phyloP scores from a whole-genome alignment of 768 basidiomycete species.

The Basidioascus undulatus region DNA sequence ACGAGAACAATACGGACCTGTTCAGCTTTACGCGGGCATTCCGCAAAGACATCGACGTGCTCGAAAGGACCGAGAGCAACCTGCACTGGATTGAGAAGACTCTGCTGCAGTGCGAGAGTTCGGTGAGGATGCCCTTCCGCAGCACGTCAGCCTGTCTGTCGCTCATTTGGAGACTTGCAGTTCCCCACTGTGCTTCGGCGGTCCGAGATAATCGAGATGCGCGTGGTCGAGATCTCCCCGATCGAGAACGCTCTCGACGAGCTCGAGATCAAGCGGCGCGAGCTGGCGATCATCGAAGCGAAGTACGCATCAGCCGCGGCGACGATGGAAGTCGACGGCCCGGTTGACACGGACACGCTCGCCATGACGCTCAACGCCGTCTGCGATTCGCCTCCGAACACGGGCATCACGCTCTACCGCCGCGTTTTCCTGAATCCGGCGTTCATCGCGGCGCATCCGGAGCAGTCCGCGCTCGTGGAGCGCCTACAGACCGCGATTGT shows the following conservation, averaged over 20 bases:
- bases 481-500: constrained; percentile 51
- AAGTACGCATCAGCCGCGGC: constrained; percentile 59
- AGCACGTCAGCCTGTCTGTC: too few relatives aligned
- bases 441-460: constrained; percentile 42
- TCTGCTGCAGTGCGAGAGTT: constrained; percentile 21
- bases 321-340: constrained; percentile 18
- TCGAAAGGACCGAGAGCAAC: too few relatives aligned
- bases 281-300: constrained; percentile 38
- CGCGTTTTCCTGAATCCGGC: constrained; percentile 44
- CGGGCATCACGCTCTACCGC: constrained; percentile 55
- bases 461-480: constrained; percentile 43
- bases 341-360: constrained; percentile 41
- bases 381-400: constrained; percentile 56
- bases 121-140: constrained; percentile 66
- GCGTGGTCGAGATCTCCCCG: constrained; percentile 57
- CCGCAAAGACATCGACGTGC: too few relatives aligned
- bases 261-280: constrained; percentile 54
- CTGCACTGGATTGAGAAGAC: constrained; percentile 62
- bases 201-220: constrained; percentile 52
- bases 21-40: constrained; percentile 57
- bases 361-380: constrained; percentile 68
- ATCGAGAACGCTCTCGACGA: constrained; percentile 60
- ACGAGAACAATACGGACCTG: constrained; percentile 57
- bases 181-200: constrained; percentile 69
- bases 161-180: too few relatives aligned